These are phyloP conservation scores for Dryas alaskensis DNA, from an alignment of 306 rosid genomes.

Conservation along the genomic window DNA sequence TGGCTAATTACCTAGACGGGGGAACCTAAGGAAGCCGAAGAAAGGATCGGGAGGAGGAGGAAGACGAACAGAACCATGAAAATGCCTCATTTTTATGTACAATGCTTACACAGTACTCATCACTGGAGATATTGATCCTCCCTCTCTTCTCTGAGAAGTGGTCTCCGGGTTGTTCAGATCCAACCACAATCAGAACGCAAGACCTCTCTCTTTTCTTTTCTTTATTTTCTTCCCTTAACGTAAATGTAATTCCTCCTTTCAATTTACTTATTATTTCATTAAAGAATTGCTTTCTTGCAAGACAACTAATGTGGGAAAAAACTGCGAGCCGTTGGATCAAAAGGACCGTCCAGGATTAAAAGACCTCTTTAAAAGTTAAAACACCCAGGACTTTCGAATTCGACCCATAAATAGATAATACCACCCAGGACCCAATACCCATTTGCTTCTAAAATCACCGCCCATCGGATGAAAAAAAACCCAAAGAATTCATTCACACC, in stretches of 20 bases:
- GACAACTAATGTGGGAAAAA: neutral
- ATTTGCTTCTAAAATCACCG: no score
- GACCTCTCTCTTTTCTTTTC: neutral
- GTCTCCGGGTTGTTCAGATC: constrained; percentile 14
- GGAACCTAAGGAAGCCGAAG: neutral
- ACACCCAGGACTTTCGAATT: no score
- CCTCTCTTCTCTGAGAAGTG: neutral
- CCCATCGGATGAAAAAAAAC: no score
- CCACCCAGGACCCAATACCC: no score
- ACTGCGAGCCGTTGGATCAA: neutral
- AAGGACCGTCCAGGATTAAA: neutral
- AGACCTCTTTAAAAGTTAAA: neutral
- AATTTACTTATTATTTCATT: neutral
- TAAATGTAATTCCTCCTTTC: neutral
- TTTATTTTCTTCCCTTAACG: neutral
- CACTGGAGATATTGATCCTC: neutral
- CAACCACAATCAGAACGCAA: constrained; percentile 8
- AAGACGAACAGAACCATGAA: neutral
- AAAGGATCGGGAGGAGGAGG: constrained; percentile 3
- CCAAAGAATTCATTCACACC: no score
- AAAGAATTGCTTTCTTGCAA: neutral
- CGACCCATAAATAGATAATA: no score
- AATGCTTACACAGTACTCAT: neutral
- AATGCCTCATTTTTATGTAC: neutral
- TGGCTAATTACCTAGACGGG: neutral